Conservation (phyloP, 73 alveolate species). For the Blepharisma japonicum region DNA sequence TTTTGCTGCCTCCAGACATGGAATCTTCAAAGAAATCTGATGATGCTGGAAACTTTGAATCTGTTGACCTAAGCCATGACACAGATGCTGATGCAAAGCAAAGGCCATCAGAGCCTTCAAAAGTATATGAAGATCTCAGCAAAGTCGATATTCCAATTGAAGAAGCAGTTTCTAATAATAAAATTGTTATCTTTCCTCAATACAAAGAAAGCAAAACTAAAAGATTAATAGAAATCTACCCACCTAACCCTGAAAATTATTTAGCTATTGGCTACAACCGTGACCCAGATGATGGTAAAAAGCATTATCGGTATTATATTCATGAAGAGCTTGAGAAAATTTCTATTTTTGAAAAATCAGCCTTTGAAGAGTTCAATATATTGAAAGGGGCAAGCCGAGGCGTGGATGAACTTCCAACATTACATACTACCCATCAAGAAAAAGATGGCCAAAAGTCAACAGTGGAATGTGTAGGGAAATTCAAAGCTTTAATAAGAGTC, state of each 20-base stretch:
- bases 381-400: constrained; percentile 9
- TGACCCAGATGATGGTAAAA: neutral
- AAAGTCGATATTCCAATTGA: no score
- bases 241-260: constrained; percentile 21
- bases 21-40: no score
- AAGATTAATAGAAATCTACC: neutral
- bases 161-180: no score
- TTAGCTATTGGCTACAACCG: constrained; percentile 5
- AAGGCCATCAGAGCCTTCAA: no score
- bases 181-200: no score
- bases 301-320: constrained; percentile 3
- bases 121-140: no score
- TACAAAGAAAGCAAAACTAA: neutral
- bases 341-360: neutral
- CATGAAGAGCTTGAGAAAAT: constrained; percentile 16
- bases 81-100: no score
- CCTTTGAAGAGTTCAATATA: constrained; percentile 3
- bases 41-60: no score
- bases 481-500: constrained; percentile 7
- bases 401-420: constrained; percentile 23
- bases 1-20: no score
- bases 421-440: neutral
- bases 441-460: constrained; percentile 25
- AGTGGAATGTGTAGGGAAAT: constrained; percentile 6
- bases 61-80: no score